phyloP scores from a whole-genome alignment of 2,329 filamentous ascomycete species.

The Sclerotinia minor region DNA sequence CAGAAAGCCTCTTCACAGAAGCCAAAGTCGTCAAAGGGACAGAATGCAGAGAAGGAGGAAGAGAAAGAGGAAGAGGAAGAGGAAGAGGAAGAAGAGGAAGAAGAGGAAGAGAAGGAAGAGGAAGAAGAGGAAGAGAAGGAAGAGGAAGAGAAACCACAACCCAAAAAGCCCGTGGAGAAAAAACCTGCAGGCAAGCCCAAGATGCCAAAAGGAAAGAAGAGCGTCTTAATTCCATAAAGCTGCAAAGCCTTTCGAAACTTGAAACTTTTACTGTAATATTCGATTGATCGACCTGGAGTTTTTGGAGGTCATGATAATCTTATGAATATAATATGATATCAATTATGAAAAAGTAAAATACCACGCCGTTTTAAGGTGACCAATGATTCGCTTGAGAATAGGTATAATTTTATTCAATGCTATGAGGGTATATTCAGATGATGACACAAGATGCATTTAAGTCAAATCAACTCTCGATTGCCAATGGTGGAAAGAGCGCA shows the following conservation, averaged over 20 bases:
- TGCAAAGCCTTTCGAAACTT: no score
- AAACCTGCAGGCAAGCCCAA: slow-evolving; percentile 1
- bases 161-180: not conserved
- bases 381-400: not conserved
- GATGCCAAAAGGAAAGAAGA: slow-evolving; percentile 8
- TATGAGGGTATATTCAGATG: slow-evolving; percentile 5
- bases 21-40: no score
- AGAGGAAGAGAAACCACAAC: slow-evolving; percentile 6
- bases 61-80: no score
- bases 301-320: not conserved
- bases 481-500: slow-evolving; percentile 55
- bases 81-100: no score
- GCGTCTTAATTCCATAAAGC: slow-evolving; percentile 7
- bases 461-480: slow-evolving; percentile 44
- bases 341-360: not conserved
- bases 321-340: not conserved
- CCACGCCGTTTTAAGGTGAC: not conserved
- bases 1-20: no score
- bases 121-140: not conserved
- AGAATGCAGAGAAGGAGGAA: no score
- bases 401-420: not conserved
- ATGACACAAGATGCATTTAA: not conserved
- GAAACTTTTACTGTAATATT: not conserved
- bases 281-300: not conserved
- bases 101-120: no score